Evolutionary conservation across 108 stramenopile species (phyloP).

Genomic region (Cyclotella sp.): DNA sequence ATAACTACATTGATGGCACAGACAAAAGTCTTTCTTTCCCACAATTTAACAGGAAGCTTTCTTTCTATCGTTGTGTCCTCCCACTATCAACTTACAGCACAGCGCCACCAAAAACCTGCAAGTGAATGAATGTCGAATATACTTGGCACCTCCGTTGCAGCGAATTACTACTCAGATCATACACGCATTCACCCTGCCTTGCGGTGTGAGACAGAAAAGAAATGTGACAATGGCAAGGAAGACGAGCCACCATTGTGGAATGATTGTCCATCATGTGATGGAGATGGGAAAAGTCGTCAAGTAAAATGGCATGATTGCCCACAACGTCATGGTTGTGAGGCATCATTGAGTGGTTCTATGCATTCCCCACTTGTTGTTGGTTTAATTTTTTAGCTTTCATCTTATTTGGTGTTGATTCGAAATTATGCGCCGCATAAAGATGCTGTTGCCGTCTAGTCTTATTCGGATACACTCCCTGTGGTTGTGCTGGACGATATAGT

Average conservation of each 20-base stretch:
- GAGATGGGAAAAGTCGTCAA: background rate
- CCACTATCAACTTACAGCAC: too few species aligned
- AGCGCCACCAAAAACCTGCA: background rate
- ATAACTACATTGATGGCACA: too few species aligned
- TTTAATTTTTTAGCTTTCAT: too few species aligned
- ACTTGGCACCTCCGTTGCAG: background rate
- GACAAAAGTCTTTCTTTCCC: too few species aligned
- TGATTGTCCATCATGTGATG: background rate
- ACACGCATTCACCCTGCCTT: background rate
- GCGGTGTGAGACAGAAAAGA: background rate
- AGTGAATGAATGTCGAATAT: conserved; percentile 7
- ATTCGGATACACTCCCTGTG: too few species aligned
- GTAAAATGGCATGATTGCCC: background rate
- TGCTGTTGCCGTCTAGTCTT: too few species aligned
- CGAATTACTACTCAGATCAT: background rate
- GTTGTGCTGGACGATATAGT: background rate
- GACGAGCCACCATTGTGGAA: background rate
- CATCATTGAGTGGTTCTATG: too few species aligned
- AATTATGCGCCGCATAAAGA: too few species aligned
- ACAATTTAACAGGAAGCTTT: too few species aligned
- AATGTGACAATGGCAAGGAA: background rate
- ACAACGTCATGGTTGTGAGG: background rate
- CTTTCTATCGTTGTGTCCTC: too few species aligned
- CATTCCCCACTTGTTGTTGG: too few species aligned
- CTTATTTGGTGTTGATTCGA: too few species aligned